Evolutionary conservation across 2,329 filamentous ascomycete genomes (phyloP).

Genomic region (Stagonosporopsis rhizophila): DNA sequence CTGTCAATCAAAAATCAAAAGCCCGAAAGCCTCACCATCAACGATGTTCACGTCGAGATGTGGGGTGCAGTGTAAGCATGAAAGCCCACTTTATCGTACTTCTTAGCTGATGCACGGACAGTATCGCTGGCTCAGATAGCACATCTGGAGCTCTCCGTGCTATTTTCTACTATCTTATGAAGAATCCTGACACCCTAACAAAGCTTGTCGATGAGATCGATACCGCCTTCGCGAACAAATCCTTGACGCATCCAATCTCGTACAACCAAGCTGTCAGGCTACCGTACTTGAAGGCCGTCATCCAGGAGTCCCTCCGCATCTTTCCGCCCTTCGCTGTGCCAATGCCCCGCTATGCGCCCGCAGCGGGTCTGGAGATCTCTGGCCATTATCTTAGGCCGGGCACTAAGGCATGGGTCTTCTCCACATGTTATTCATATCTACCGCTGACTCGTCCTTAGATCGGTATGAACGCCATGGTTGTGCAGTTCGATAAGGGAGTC

Average conservation of each 20-base stretch:
- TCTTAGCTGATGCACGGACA: slow-evolving; percentile 3
- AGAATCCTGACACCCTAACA: slow-evolving; percentile 31
- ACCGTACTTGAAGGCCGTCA: slow-evolving; percentile 75
- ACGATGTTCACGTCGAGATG: slow-evolving; percentile 38
- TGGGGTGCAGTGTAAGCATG: slow-evolving; percentile 40
- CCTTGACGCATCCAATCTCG: slow-evolving; percentile 21
- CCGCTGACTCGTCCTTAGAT: background rate
- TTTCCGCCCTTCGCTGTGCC: slow-evolving; percentile 75
- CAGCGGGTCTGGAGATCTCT: slow-evolving; percentile 64
- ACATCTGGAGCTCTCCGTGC: slow-evolving; percentile 44
- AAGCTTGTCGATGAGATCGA: slow-evolving; percentile 30
- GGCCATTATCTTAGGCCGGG: slow-evolving; percentile 2
- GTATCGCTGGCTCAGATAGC: slow-evolving; percentile 48
- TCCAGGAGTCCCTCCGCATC: slow-evolving; percentile 78
- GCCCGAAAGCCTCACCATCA: slow-evolving; percentile 38
- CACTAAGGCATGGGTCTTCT: background rate
- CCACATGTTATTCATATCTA: background rate
- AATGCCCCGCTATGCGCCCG: slow-evolving; percentile 74
- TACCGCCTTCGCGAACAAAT: slow-evolving; percentile 9
- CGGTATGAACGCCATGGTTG: slow-evolving; percentile 44
- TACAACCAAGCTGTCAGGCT: slow-evolving; percentile 65
- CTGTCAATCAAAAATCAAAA: slow-evolving; percentile 38
- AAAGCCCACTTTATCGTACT: background rate
- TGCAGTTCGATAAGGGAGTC: slow-evolving; percentile 51
- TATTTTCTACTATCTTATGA: slow-evolving; percentile 51